A percentile compares a stretch with the other conserved stretches of the same genome.
These are phyloP conservation scores for Ensete glaucum DNA, from an alignment of 176 grass and related monocot genomes.

Conservation along the genomic window DNA sequence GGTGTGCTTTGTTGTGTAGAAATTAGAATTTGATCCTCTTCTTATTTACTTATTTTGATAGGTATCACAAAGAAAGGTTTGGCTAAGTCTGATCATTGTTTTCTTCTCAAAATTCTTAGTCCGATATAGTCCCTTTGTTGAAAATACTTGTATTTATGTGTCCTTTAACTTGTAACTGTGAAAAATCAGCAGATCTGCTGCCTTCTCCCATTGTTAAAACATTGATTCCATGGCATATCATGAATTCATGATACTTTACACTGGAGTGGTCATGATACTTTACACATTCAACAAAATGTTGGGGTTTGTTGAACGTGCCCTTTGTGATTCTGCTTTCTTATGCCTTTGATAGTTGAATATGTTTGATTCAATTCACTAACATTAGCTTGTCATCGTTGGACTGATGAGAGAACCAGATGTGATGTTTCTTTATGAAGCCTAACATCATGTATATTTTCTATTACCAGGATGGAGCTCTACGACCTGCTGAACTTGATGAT, in stretches of 20 bases:
- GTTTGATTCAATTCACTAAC: too few relatives aligned
- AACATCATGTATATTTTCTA: neutral
- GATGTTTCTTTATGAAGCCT: neutral
- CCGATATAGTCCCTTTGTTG: too few relatives aligned
- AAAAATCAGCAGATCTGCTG: neutral
- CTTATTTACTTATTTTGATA: neutral
- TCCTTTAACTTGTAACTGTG: neutral
- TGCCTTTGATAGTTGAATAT: too few relatives aligned
- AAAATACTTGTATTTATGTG: neutral
- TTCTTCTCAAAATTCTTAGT: too few relatives aligned
- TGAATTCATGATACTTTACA: neutral
- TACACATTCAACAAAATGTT: too few relatives aligned
- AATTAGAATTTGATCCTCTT: too few relatives aligned
- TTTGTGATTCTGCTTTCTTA: neutral
- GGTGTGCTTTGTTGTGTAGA: neutral
- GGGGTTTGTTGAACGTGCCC: neutral
- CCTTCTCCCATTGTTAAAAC: neutral
- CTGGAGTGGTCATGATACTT: too few relatives aligned
- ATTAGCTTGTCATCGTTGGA: neutral
- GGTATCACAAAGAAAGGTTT: too few relatives aligned
- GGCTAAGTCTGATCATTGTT: too few relatives aligned
- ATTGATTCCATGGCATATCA: neutral
- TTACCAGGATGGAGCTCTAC: slow-evolving; percentile 62
- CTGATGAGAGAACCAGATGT: neutral
- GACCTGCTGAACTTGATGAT: slow-evolving; percentile 83